These are phyloP conservation scores for Hericium coralloides DNA, from an alignment of 768 basidiomycete genomes.

Conservation along the genomic window DNA sequence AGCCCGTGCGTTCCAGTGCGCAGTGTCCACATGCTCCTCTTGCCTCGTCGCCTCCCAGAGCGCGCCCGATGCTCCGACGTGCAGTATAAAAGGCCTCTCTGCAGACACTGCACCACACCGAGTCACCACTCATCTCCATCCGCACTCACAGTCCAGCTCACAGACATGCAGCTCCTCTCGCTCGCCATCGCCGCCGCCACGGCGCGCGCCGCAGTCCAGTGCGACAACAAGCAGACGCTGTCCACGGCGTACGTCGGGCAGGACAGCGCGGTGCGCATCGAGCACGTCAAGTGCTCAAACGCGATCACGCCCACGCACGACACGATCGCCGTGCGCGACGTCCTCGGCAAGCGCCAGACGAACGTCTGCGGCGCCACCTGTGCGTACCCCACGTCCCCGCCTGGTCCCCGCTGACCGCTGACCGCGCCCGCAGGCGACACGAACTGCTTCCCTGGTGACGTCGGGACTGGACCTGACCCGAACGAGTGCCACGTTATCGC, in stretches of 20 bases:
- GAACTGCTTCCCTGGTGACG: slow-evolving; percentile 34
- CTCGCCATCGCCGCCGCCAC: background rate
- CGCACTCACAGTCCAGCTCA: background rate
- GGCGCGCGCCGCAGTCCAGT: background rate
- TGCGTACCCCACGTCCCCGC: background rate
- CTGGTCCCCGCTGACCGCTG: background rate
- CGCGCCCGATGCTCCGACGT: no score
- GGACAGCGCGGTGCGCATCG: background rate
- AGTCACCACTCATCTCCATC: no score
- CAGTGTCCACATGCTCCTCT: no score
- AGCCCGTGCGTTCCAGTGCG: no score
- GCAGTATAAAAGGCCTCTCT: no score
- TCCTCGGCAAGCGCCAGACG: background rate
- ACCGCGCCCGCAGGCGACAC: slow-evolving; percentile 13
- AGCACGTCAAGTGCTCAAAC: slow-evolving; percentile 2
- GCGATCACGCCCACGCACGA: background rate
- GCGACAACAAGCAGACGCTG: background rate
- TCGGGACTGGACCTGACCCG: slow-evolving; percentile 39
- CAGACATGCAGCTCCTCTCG: background rate
- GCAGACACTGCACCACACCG: no score
- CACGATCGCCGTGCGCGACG: background rate
- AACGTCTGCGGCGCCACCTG: background rate
- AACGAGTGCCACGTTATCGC: slow-evolving; percentile 43
- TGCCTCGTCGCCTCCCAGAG: no score
- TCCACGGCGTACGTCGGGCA: background rate